Evolutionary conservation across 2,329 filamentous ascomycete genomes (phyloP), one percentile per base, ranked within the genome.

Genomic region (Celoporthe dispersa): DNA sequence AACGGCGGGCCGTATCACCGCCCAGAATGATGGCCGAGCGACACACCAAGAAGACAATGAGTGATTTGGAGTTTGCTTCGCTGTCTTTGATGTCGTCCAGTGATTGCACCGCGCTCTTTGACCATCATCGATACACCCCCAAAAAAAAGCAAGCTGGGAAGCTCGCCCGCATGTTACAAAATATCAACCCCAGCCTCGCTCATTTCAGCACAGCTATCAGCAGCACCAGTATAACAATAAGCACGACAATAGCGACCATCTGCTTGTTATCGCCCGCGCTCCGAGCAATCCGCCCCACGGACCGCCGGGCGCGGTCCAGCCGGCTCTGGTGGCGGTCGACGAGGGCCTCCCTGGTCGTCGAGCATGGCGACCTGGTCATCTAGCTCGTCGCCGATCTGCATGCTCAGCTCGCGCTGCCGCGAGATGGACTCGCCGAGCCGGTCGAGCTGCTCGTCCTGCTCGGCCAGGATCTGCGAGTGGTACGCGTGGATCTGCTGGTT

Each of bases 361-460:
- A 99, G 85, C 84, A 99, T 85, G 75, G 91, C 86, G 51, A 97
- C 92, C 77, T 99, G 96, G 75, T 90, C 91, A 76, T 98, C 96
- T 48, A 99, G 86, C 84, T 99, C 96, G 79, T 98, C 93, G 39
- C 96, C 95, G 76, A 99, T 98, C 83, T 96, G 93, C 83, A 98
- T 97, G 78, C 92, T 94, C 72, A 99, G 85, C 82, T 98, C 93
- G 64, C 97, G 87, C 83, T 98, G 96, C 53, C 96, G 89, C 4
- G 92, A 88, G 75, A 99, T 98, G 70, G 90, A 93, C 76, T 90
- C 88, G n/a, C 94, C 93, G 4, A 99, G 84, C 12, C 87, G 86
- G 79, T 98, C 95, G n/a, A 99, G 86, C 79, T 97, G 94, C 74
- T 93, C 92, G 78, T 99, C 96, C 81, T 99, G 96, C 72, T 98